phyloP scores from a whole-genome alignment of 1,284 basidiomycete species.

The Pisolithus thermaeus region DNA sequence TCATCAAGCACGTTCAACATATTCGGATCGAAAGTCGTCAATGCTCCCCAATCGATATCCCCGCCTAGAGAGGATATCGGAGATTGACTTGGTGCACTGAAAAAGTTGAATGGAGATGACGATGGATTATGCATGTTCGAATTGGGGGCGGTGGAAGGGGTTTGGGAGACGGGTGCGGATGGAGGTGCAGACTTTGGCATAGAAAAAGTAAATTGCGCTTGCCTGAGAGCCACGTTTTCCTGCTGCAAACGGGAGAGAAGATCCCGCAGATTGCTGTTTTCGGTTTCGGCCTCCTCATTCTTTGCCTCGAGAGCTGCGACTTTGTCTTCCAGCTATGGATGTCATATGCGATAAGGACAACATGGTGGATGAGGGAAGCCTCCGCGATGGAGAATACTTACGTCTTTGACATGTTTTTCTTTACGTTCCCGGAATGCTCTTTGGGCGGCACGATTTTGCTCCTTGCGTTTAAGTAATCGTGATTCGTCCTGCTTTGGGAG shows the following conservation, averaged over 20 bases:
- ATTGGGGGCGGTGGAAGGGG: constrained; percentile 13
- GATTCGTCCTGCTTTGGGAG: constrained; percentile 53
- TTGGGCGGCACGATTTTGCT: constrained; percentile 83
- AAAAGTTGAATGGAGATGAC: constrained; percentile 29
- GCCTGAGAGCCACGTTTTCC: constrained; percentile 71
- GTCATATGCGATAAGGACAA: constrained; percentile 3
- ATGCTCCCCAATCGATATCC: constrained; percentile 57
- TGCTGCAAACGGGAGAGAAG: constrained; percentile 69
- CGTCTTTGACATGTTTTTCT: constrained; percentile 85
- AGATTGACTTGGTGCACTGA: constrained; percentile 23
- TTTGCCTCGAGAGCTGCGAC: constrained; percentile 74
- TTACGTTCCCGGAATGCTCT: constrained; percentile 82
- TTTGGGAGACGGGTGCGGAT: constrained; percentile 5
- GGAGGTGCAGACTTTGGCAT: constrained; percentile 42
- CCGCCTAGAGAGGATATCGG: constrained; percentile 19
- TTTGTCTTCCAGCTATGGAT: constrained; percentile 70
- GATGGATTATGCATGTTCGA: constrained; percentile 19
- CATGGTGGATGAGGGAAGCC: constrained; percentile 6
- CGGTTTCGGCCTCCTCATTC: constrained; percentile 56
- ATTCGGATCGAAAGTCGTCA: constrained; percentile 61
- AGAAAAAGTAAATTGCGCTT: constrained; percentile 69
- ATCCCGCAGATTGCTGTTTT: constrained; percentile 77
- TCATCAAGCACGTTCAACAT: constrained; percentile 60
- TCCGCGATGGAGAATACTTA: constrained; percentile 35
- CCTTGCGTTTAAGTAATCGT: constrained; percentile 74